Conservation (phyloP, 805 yeast species). For the Candida orba region DNA sequence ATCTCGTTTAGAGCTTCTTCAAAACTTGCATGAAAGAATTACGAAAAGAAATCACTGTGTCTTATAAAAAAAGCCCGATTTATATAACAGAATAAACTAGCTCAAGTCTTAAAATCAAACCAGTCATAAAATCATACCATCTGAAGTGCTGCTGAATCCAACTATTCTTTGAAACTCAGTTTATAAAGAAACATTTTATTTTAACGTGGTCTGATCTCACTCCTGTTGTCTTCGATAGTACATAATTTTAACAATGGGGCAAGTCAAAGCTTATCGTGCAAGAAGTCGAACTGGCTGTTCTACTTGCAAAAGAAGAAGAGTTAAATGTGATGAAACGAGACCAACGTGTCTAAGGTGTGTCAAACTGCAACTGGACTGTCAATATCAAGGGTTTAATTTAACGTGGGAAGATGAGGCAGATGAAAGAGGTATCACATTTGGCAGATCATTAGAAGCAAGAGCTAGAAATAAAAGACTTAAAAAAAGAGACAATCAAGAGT, state of each 20-base stretch:
- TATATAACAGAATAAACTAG: no score
- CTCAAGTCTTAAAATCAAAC: not conserved
- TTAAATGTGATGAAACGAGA: constrained; percentile 36
- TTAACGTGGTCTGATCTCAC: no score
- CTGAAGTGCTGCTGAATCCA: not conserved
- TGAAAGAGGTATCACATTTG: constrained; percentile 29
- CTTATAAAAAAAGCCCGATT: not conserved
- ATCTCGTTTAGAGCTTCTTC: not conserved
- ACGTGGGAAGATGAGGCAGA: constrained; percentile 34
- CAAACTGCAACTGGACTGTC: constrained; percentile 19
- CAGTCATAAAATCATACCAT: not conserved
- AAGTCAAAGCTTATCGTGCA: constrained; percentile 18
- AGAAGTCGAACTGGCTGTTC: constrained; percentile 40
- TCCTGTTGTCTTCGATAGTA: not conserved
- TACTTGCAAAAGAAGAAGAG: constrained; percentile 42
- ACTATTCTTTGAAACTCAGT: not conserved
- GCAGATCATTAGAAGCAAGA: constrained; percentile 27
- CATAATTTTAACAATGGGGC: constrained; percentile 13
- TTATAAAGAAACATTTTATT: no score
- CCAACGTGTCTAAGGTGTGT: constrained; percentile 29
- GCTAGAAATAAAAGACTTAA: constrained; percentile 3
- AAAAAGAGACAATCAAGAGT: not conserved
- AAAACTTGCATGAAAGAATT: not conserved
- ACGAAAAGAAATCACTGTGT: not conserved
- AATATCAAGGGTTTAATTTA: constrained; percentile 16